These are phyloP conservation scores for Tympanopsis confertula DNA, from an alignment of 2,329 filamentous ascomycete species.

Conservation along the genomic window DNA sequence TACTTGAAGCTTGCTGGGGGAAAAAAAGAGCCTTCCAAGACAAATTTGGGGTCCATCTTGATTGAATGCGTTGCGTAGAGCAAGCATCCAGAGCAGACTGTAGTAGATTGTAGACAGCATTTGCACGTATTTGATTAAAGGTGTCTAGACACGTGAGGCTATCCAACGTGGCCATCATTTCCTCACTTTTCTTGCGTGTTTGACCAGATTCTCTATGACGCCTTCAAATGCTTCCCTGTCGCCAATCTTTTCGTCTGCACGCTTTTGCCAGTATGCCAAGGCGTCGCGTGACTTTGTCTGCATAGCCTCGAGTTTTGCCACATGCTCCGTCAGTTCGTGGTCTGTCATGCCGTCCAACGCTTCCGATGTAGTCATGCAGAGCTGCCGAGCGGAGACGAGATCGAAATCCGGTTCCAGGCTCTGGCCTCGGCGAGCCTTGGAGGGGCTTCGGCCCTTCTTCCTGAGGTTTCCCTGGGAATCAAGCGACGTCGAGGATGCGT, in stretches of 20 bases:
- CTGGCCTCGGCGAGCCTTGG: constrained; percentile 37
- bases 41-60: too few species aligned
- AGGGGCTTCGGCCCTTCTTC: constrained; percentile 16
- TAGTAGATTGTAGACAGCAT: too few species aligned
- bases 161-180: constrained; percentile 56
- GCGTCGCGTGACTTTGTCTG: constrained; percentile 64
- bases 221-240: constrained; percentile 92
- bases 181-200: constrained; percentile 74
- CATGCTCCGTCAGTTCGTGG: constrained; percentile 61
- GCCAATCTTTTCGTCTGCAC: constrained; percentile 73
- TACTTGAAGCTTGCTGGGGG: too few species aligned
- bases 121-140: too few species aligned
- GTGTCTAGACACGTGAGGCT: too few species aligned
- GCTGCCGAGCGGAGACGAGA: constrained; percentile 62
- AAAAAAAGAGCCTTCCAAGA: too few species aligned
- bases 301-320: constrained; percentile 56
- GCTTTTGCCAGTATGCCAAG: constrained; percentile 78
- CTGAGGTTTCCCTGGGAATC: constrained; percentile 42
- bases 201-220: constrained; percentile 92
- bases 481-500: constrained; percentile 33
- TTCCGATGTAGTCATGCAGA: constrained; percentile 76
- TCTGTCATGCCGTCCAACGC: constrained; percentile 71
- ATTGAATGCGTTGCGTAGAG: too few species aligned
- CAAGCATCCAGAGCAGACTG: too few species aligned
- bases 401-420: constrained; percentile 67